Conservation (phyloP, 306 rosid genomes). For the Astragalus glycyphyllos region DNA sequence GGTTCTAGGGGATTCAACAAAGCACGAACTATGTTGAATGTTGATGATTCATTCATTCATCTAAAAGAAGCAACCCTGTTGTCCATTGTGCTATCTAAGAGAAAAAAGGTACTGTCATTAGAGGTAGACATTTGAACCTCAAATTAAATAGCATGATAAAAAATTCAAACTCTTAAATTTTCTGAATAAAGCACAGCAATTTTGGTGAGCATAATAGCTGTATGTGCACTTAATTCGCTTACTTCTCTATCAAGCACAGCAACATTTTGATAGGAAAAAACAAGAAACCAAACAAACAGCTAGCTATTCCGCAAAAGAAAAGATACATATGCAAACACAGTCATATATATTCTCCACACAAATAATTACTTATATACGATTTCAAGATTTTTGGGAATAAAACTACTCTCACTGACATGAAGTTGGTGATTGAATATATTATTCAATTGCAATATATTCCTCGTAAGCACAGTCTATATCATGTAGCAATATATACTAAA, state of each 20-base stretch:
- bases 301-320: background rate
- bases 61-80: no score
- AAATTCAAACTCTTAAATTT: no score
- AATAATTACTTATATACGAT: no score
- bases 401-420: constrained; percentile 1
- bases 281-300: background rate
- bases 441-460: background rate
- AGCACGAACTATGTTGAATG: no score
- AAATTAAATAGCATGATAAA: background rate
- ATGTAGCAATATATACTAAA: constrained; percentile 6
- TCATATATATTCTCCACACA: background rate
- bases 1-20: no score
- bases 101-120: background rate
- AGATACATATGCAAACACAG: background rate
- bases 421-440: background rate
- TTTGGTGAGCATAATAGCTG: no score
- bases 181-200: background rate
- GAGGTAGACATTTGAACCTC: background rate
- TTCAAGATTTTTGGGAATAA: no score
- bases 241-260: no score
- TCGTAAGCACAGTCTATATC: background rate
- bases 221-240: no score
- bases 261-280: background rate
- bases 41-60: no score
- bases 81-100: no score